Evolutionary conservation across 371 early-diverging fungal genomes (phyloP), one percentile per base, ranked within the genome.

Genomic region (Coemansia sp.): DNA sequence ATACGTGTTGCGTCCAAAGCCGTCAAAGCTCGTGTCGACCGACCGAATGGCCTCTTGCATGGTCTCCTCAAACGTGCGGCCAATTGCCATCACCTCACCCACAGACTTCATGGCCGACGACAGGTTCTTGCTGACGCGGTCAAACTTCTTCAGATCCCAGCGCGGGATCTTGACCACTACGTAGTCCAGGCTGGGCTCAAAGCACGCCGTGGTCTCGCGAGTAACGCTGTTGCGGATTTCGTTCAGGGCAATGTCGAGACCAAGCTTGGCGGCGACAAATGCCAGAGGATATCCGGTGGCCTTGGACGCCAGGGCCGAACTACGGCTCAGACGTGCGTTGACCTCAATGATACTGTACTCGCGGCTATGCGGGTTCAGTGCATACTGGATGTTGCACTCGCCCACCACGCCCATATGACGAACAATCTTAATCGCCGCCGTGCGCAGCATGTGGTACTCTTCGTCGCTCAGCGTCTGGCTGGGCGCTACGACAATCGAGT

Each of bases 231-330:
- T 97, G 64, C 83, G 85, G 57, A 97, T 87, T 78, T 93, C 91
- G 61, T 92, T 90, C 59, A 97, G 83, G n/a, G 94, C 89, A 57
- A 91, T 91, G 40, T 92, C 95, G 51, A 97, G 85, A 65, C 93
- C 97, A 40, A 97, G 83, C 82, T 97, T 97, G 68, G 97, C 96
- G 5, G 97, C 96, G n/a, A 97, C 94, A 80, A 97, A 96, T 2
- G 97, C 97, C 54, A 97, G 85, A 18, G 97, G 97, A 75, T 95
- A 96, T 14, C 97, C 97, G 9, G 97, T 97, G n/a, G 97, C 97
- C 82, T 97, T 97, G 65, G 91, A 90, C 18, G 97, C 97, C 50
- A 97, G 84, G 11, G 97, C 97, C 20, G 93, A 90, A 26, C 86
- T 89, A 72, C 97, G 88, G 59, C 93, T 92, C n/a, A 97, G 82